A percentile compares a stretch with the other conserved stretches of the same genome.
Evolutionary conservation across 371 early-diverging fungal species (phyloP).

Genomic region (Apophysomyces sp.): DNA sequence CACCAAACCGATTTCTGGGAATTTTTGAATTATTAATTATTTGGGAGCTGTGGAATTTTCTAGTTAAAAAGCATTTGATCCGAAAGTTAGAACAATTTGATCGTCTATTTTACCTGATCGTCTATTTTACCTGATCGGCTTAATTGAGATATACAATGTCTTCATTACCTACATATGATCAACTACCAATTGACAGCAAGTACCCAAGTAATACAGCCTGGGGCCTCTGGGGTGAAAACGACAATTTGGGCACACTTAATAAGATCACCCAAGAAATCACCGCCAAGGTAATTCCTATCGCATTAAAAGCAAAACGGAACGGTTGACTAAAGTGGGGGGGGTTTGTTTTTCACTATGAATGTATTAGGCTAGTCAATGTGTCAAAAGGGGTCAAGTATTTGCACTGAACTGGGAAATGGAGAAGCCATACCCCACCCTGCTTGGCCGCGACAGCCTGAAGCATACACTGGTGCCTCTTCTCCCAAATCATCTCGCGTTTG

Average conservation of each 20-base stretch:
- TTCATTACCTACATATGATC: conserved; percentile 12
- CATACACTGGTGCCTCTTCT: conserved; percentile 1
- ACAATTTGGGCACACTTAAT: conserved; percentile 43
- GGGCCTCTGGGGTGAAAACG: conserved; percentile 47
- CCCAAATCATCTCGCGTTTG: not conserved
- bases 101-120: too few species aligned
- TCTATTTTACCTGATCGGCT: too few species aligned
- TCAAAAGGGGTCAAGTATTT: conserved; percentile 8
- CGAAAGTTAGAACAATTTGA: too few species aligned
- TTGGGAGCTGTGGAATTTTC: too few species aligned
- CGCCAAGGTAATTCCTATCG: conserved; percentile 27
- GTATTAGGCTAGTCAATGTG: conserved; percentile 5
- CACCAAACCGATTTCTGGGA: too few species aligned
- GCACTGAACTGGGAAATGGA: conserved; percentile 14
- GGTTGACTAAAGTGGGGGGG: too few species aligned
- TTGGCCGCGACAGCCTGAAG: conserved; percentile 3
- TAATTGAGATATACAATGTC: not conserved
- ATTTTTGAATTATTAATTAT: too few species aligned
- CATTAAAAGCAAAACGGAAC: too few species aligned
- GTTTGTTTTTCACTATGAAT: too few species aligned
- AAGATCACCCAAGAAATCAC: conserved; percentile 31
- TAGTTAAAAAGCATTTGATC: too few species aligned
- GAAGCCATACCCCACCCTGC: not conserved
- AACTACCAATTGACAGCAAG: conserved; percentile 22
- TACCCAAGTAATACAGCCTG: conserved; percentile 29